phyloP scores from a whole-genome alignment of 225 moss, liverwort and hornwort genomes.

The Marchantia paleacea region DNA sequence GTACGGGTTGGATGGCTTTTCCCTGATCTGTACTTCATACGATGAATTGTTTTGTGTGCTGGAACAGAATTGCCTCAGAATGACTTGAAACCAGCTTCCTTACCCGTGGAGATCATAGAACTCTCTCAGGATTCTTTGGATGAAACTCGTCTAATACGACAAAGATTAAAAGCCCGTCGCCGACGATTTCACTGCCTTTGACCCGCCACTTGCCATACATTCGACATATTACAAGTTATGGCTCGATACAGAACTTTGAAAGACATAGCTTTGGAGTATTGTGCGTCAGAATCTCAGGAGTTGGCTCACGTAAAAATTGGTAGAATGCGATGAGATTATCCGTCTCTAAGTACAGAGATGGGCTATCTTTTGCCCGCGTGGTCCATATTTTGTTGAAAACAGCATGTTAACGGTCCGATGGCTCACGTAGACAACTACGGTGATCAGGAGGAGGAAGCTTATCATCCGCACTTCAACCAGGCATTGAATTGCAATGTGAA shows the following conservation, averaged over 20 bases:
- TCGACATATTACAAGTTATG: background rate
- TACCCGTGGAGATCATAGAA: background rate
- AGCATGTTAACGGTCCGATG: no score
- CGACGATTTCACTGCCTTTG: slow-evolving; percentile 17
- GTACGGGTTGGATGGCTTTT: background rate
- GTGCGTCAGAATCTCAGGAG: background rate
- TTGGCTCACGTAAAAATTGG: no score
- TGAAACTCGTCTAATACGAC: slow-evolving; percentile 17
- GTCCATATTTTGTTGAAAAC: no score
- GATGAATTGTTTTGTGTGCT: background rate
- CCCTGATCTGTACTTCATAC: no score
- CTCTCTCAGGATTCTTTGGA: slow-evolving; percentile 2
- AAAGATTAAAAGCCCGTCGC: slow-evolving; percentile 16
- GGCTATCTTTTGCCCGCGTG: no score
- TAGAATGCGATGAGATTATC: no score
- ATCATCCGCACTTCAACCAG: no score
- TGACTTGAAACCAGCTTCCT: background rate
- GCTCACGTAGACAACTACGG: no score
- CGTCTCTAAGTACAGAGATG: no score
- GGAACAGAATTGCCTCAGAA: background rate
- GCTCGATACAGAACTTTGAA: background rate
- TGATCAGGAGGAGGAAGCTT: no score
- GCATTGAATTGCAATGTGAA: no score
- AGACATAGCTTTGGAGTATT: background rate
- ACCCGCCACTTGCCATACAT: background rate